phyloP scores from a whole-genome alignment of 208 protist species.

The Leishmania amazonensis region DNA sequence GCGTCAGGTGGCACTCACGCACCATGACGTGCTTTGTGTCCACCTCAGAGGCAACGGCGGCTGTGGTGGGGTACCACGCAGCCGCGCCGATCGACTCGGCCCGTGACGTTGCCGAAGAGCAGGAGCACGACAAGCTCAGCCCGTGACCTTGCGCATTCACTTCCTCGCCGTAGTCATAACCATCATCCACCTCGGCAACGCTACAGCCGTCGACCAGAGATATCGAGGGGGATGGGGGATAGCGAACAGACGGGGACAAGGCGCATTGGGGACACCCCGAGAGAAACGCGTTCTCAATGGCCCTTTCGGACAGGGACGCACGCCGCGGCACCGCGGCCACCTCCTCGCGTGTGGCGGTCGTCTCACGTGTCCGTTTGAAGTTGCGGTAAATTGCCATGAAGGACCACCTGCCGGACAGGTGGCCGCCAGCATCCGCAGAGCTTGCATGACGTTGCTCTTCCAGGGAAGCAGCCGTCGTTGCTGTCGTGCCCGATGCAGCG shows the following conservation, averaged over 20 bases:
- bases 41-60: not conserved
- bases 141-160: not conserved
- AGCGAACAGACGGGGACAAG: not conserved
- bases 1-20: not conserved
- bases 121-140: not conserved
- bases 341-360: not conserved
- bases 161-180: not conserved
- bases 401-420: conserved; percentile 4
- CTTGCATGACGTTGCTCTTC: not conserved
- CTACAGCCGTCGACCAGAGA: not conserved
- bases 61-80: not conserved
- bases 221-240: not conserved
- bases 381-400: conserved; percentile 19
- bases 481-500: not conserved
- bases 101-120: not conserved
- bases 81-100: not conserved
- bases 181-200: not conserved
- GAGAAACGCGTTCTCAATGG: not conserved
- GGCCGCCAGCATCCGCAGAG: not conserved
- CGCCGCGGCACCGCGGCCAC: not conserved
- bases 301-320: not conserved
- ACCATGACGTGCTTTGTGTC: not conserved
- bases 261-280: not conserved
- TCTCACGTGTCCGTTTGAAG: conserved; percentile 14
- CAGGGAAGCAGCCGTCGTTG: not conserved